phyloP scores from a whole-genome alignment of 2,329 filamentous ascomycete species.

The Monilinia fructigena region DNA sequence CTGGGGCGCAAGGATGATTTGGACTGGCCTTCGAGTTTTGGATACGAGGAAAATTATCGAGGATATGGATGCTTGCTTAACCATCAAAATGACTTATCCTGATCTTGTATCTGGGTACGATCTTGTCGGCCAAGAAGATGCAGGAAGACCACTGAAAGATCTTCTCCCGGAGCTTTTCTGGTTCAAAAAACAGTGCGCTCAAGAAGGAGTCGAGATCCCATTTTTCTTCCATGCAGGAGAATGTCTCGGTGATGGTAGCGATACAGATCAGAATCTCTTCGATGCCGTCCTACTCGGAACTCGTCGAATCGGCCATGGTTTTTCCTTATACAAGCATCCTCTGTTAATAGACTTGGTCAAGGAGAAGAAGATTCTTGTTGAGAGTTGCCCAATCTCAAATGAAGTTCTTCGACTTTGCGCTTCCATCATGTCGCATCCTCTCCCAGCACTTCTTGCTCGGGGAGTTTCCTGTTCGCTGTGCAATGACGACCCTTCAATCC shows the following conservation, averaged over 20 bases:
- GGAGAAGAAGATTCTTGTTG: constrained; percentile 81
- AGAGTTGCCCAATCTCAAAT: constrained; percentile 89
- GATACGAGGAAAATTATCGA: constrained; percentile 67
- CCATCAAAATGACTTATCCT: constrained; percentile 75
- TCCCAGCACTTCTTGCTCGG: constrained; percentile 79
- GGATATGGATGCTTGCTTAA: constrained; percentile 85
- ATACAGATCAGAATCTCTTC: constrained; percentile 78
- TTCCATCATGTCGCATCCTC: constrained; percentile 73
- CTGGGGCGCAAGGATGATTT: constrained; percentile 83
- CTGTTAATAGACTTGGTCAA: constrained; percentile 85
- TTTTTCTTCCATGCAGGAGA: constrained; percentile 95
- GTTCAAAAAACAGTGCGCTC: constrained; percentile 83
- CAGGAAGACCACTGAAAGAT: constrained; percentile 71
- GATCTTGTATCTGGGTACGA: constrained; percentile 84
- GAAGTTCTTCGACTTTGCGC: constrained; percentile 79
- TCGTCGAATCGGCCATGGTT: constrained; percentile 84
- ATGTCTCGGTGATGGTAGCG: constrained; percentile 74
- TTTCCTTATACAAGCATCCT: constrained; percentile 87
- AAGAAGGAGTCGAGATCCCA: constrained; percentile 77
- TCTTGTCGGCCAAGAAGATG: constrained; percentile 83
- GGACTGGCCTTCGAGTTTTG: constrained; percentile 69
- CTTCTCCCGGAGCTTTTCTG: constrained; percentile 84
- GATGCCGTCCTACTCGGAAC: constrained; percentile 86
- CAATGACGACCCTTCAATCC: constrained; percentile 87
- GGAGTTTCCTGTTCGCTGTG: constrained; percentile 81